Conservation (phyloP, 2,329 filamentous ascomycete species). For the Domatiomyces globalis region DNA sequence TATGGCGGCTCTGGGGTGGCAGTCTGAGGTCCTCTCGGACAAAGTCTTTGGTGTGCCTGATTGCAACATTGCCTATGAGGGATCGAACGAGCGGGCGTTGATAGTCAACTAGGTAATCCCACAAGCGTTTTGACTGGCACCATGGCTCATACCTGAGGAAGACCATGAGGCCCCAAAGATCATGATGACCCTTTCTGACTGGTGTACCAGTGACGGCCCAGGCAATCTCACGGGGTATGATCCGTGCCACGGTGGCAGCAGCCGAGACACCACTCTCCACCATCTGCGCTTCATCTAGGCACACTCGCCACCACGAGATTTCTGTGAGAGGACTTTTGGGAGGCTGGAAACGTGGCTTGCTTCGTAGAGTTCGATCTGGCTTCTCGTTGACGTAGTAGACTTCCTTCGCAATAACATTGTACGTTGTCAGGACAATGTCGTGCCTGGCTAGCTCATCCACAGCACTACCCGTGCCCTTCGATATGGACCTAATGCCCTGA, state of each 20-base stretch:
- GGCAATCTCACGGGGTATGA: conserved; percentile 69
- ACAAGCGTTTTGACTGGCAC: conserved; percentile 48
- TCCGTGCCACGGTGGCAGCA: conserved; percentile 63
- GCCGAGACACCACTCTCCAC: conserved; percentile 77
- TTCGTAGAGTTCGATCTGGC: conserved; percentile 55
- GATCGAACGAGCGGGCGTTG: conserved; percentile 51
- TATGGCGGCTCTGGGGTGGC: conserved; percentile 69
- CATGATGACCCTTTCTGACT: conserved; percentile 61
- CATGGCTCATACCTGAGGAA: conserved; percentile 73
- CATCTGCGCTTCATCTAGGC: conserved; percentile 64
- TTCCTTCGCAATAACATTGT: conserved; percentile 60
- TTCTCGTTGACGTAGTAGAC: conserved; percentile 60
- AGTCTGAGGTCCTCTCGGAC: conserved; percentile 66
- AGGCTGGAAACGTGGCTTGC: conserved; percentile 49
- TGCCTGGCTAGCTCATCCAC: conserved; percentile 33
- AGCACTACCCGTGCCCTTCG: conserved; percentile 23
- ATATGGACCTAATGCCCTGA: conserved; percentile 32
- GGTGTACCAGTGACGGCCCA: conserved; percentile 93
- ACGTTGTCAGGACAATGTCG: conserved; percentile 50
- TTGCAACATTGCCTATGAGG: conserved; percentile 56
- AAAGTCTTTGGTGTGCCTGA: conserved; percentile 74
- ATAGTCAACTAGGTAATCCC: conserved; percentile 49
- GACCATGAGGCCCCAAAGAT: conserved; percentile 64
- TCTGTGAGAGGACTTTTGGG: conserved; percentile 63
- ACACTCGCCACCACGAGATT: conserved; percentile 77